phyloP scores from a whole-genome alignment of 495 filamentous ascomycete species.

The Xylaria curta region DNA sequence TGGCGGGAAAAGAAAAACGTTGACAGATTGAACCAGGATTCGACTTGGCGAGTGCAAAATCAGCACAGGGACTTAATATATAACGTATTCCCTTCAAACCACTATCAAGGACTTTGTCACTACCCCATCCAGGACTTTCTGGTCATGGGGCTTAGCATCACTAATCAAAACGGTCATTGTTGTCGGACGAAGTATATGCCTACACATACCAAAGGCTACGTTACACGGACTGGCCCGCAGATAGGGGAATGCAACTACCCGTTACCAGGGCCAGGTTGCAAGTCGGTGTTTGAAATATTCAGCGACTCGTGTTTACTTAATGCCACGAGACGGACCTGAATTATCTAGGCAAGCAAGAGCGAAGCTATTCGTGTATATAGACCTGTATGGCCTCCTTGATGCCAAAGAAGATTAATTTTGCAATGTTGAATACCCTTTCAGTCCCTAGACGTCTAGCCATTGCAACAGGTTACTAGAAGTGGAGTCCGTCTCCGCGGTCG shows the following conservation, averaged over 20 bases:
- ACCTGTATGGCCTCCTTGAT: too few relatives aligned
- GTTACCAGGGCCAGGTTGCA: too few relatives aligned
- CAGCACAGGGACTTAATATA: slow-evolving; percentile 36
- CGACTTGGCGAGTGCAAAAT: slow-evolving; percentile 67
- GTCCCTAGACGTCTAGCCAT: too few relatives aligned
- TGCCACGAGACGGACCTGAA: too few relatives aligned
- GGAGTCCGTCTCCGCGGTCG: slow-evolving; percentile 74
- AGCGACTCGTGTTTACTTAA: too few relatives aligned
- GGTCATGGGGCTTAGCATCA: neutral
- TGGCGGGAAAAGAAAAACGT: neutral
- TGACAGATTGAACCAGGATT: neutral
- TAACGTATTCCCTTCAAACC: neutral
- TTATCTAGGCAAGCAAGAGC: too few relatives aligned
- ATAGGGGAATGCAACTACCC: too few relatives aligned
- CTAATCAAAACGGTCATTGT: neutral
- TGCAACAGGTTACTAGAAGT: slow-evolving; percentile 58
- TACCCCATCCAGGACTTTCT: neutral
- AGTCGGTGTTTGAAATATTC: too few relatives aligned
- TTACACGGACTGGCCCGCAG: too few relatives aligned
- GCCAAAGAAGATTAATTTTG: too few relatives aligned
- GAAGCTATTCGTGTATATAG: too few relatives aligned
- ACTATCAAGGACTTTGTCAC: neutral
- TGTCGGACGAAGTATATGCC: slow-evolving; percentile 73
- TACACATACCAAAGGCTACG: slow-evolving; percentile 74
- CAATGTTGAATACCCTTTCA: too few relatives aligned